Evolutionary conservation across 2,329 filamentous ascomycete species (phyloP).

Genomic region (Sphaerulina vaccinii): DNA sequence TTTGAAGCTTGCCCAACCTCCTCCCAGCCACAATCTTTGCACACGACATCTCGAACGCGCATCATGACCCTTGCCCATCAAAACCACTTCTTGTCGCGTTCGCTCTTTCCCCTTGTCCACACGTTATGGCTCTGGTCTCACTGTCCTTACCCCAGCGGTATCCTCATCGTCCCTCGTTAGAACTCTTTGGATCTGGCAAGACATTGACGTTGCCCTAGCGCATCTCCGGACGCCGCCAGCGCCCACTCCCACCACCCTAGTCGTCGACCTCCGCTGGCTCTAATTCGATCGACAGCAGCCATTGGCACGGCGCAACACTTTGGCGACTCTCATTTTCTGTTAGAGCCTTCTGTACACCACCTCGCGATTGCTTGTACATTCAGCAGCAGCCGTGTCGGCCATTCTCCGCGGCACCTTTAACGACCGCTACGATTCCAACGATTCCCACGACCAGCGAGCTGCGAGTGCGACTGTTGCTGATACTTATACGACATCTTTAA

Average conservation of each 20-base stretch:
- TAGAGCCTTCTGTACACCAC: not conserved
- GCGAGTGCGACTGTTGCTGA: not conserved
- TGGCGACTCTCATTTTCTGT: not conserved
- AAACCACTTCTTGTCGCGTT: not conserved
- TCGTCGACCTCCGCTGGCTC: constrained; percentile 1
- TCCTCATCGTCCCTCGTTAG: not conserved
- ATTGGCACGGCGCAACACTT: constrained; percentile 9
- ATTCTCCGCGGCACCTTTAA: constrained; percentile 45
- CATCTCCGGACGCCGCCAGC: constrained; percentile 4
- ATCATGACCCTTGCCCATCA: constrained; percentile 2
- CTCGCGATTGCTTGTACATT: constrained; percentile 12
- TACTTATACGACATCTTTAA: constrained; percentile 51
- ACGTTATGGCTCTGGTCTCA: constrained; percentile 11
- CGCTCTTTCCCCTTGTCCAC: not conserved
- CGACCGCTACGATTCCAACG: constrained; percentile 56
- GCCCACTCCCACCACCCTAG: constrained; percentile 8
- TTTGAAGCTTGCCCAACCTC: constrained; percentile 9
- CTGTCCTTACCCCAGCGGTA: constrained; percentile 6
- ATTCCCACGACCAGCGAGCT: constrained; percentile 33
- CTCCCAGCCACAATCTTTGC: not conserved
- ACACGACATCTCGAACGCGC: not conserved
- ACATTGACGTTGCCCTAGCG: not conserved
- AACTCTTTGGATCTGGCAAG: constrained; percentile 5
- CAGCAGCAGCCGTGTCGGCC: constrained; percentile 44
- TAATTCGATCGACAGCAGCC: constrained; percentile 1